These are phyloP conservation scores for Acanthamoeba quina DNA, from an alignment of 208 protist genomes.

Conservation along the genomic window DNA sequence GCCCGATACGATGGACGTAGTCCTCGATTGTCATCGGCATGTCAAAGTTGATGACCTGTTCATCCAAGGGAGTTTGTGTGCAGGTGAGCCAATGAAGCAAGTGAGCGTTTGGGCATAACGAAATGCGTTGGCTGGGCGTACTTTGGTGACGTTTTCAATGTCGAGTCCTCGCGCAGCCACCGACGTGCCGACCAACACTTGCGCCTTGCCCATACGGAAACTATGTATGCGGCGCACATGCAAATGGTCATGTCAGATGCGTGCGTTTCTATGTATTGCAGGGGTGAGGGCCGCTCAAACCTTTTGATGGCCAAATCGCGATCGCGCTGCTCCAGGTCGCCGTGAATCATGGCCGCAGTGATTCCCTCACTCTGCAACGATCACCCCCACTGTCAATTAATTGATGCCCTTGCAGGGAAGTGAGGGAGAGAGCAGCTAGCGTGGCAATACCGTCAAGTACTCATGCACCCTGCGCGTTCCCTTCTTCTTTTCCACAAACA, in stretches of 20 bases:
- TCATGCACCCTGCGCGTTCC: constrained; percentile 96
- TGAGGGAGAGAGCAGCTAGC: background rate
- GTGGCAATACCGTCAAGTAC: constrained; percentile 88
- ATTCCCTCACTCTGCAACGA: constrained; percentile 83
- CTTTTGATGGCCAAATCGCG: constrained; percentile 89
- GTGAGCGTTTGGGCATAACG: background rate
- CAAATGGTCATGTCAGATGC: background rate
- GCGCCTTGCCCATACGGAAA: constrained; percentile 86
- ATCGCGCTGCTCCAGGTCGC: constrained; percentile 93
- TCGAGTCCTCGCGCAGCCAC: constrained; percentile 95
- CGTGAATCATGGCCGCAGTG: constrained; percentile 96
- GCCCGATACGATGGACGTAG: constrained; percentile 98
- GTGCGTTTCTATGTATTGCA: background rate
- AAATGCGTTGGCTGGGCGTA: constrained; percentile 75
- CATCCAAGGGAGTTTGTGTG: background rate
- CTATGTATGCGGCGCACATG: constrained; percentile 72
- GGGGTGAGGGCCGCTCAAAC: background rate
- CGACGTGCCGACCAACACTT: constrained; percentile 94
- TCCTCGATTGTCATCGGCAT: constrained; percentile 91
- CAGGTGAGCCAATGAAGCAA: background rate
- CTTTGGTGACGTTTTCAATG: constrained; percentile 94
- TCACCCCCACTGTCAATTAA: no score
- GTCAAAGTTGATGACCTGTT: constrained; percentile 93
- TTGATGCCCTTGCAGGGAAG: background rate
- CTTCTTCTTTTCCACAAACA: constrained; percentile 99